A percentile compares a stretch with the other conserved stretches of the same genome.
These are phyloP conservation scores for Sporothrix euskadiensis DNA, from an alignment of 2,329 filamentous ascomycete species.

Conservation along the genomic window DNA sequence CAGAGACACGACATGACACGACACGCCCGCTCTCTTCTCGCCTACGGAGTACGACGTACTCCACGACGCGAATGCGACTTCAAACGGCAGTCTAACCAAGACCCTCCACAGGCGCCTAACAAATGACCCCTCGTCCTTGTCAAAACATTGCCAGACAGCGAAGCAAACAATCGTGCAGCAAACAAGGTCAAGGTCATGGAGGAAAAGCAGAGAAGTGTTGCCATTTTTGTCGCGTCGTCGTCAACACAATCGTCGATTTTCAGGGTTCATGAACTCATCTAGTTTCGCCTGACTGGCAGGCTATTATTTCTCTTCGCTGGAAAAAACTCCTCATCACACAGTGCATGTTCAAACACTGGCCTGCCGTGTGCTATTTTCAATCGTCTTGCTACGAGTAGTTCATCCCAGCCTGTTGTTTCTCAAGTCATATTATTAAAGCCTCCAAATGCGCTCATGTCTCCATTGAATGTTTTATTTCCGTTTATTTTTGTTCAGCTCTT, in stretches of 20 bases:
- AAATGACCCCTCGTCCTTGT: not conserved
- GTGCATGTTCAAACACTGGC: not conserved
- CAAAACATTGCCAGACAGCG: not conserved
- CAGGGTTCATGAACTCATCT: not conserved
- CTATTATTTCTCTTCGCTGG: not conserved
- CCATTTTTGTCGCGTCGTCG: not conserved
- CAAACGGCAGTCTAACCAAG: not conserved
- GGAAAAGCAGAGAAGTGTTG: not conserved
- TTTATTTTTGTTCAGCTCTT: not conserved
- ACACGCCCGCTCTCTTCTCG: not conserved
- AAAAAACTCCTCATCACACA: not conserved
- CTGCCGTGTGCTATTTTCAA: not conserved
- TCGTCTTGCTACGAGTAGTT: not conserved
- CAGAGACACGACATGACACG: not conserved
- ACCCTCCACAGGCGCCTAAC: not conserved
- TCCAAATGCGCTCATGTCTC: not conserved
- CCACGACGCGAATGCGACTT: constrained; percentile 17
- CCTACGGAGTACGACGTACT: not conserved
- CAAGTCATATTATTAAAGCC: not conserved
- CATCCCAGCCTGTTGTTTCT: not conserved
- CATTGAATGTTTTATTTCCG: not conserved
- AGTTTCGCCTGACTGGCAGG: not conserved
- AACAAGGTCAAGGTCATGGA: not conserved
- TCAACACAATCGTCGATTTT: not conserved
- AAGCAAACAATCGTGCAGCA: not conserved